Conservation (phyloP, 1,139 yeast genomes). For the Yamadazyma dendronema region DNA sequence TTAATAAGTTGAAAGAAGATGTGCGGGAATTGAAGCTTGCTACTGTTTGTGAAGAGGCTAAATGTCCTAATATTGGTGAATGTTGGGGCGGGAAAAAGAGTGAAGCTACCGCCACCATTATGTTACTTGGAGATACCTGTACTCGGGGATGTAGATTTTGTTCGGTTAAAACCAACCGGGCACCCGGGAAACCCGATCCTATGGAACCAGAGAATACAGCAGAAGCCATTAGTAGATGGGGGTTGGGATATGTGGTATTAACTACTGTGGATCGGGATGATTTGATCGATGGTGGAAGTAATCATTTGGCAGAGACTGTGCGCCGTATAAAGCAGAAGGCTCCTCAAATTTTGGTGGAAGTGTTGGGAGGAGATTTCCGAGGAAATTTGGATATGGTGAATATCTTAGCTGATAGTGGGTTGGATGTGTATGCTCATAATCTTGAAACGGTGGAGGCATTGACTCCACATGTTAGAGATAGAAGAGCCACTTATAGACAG, state of each 20-base stretch:
- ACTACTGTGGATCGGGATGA: constrained; percentile 99
- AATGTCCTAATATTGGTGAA: constrained; percentile 98
- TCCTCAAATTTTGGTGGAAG: constrained; percentile 89
- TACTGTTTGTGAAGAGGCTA: constrained; percentile 97
- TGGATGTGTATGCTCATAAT: constrained; percentile 97
- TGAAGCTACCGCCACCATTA: constrained; percentile 98
- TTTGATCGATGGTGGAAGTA: constrained; percentile 87
- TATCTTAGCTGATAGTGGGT: constrained; percentile 77
- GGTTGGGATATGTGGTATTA: constrained; percentile 93
- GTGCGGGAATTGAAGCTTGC: constrained; percentile 84
- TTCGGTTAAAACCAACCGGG: constrained; percentile 88
- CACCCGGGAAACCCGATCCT: constrained; percentile 88
- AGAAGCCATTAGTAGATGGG: constrained; percentile 97
- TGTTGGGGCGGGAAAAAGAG: constrained; percentile 98
- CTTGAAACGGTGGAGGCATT: constrained; percentile 93
- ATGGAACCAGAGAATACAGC: constrained; percentile 98
- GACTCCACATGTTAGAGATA: constrained; percentile 93
- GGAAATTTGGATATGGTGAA: constrained; percentile 84
- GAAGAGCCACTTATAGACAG: constrained; percentile 94
- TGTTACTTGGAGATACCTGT: constrained; percentile 98
- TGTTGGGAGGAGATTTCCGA: constrained; percentile 91
- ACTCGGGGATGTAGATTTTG: constrained; percentile 98
- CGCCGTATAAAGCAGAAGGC: constrained; percentile 80
- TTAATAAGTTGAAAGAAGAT: constrained; percentile 77
- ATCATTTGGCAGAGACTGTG: constrained; percentile 89